These are phyloP conservation scores for Chiua sp. DNA, from an alignment of 1,284 basidiomycete genomes.

Conservation along the genomic window DNA sequence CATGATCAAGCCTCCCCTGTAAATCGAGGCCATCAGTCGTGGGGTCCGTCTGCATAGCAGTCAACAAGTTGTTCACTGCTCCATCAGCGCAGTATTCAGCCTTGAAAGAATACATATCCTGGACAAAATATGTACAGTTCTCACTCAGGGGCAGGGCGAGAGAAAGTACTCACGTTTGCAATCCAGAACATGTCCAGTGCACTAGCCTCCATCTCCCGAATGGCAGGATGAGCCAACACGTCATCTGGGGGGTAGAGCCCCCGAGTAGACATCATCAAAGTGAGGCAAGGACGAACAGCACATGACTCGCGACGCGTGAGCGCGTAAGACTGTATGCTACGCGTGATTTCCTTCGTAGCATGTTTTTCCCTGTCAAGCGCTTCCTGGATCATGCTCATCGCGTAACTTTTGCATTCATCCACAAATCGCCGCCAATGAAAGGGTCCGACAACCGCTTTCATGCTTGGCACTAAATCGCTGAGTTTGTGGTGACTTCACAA, in stretches of 20 bases:
- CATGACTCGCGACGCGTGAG: conserved; percentile 32
- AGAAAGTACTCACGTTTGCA: conserved; percentile 24
- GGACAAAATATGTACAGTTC: neutral
- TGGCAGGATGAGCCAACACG: conserved; percentile 23
- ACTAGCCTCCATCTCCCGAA: conserved; percentile 34
- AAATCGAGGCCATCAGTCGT: conserved; percentile 18
- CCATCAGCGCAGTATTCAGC: conserved; percentile 34
- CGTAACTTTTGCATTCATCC: conserved; percentile 18
- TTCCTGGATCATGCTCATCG: conserved; percentile 28
- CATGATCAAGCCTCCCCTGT: conserved; percentile 20
- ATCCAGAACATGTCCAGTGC: conserved; percentile 34
- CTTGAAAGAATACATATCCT: conserved; percentile 39
- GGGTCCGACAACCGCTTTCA: conserved; percentile 27
- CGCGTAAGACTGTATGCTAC: conserved; percentile 31
- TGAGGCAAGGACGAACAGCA: conserved; percentile 33
- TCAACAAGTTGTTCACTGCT: conserved; percentile 31
- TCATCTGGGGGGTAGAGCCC: conserved; percentile 29
- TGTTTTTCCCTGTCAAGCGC: conserved; percentile 31
- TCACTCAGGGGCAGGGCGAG: neutral
- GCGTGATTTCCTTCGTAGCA: conserved; percentile 9
- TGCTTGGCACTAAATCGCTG: conserved; percentile 31
- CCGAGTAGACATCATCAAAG: conserved; percentile 33
- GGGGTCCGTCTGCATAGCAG: conserved; percentile 19
- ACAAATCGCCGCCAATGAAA: conserved; percentile 37
- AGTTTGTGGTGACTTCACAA: neutral